phyloP scores from a whole-genome alignment of 2,329 filamentous ascomycete genomes.

The Leptographium wingfieldii region DNA sequence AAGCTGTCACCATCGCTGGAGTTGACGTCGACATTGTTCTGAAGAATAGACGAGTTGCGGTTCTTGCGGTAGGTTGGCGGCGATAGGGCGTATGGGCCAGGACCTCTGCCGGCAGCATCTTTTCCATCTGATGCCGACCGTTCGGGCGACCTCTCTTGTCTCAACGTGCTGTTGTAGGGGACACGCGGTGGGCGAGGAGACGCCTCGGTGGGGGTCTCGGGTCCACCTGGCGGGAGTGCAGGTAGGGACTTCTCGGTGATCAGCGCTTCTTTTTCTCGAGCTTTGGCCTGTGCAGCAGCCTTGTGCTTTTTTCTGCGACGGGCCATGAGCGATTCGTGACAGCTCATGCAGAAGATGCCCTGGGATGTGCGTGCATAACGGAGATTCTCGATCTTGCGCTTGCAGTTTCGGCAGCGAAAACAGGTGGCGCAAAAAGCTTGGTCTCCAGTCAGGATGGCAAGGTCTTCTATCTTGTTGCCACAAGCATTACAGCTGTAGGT shows the following conservation, averaged over 20 bases:
- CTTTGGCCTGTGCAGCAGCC: constrained; percentile 46
- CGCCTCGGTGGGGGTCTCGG: constrained; percentile 56
- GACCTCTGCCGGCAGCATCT: not conserved
- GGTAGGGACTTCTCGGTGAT: constrained; percentile 86
- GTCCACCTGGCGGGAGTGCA: constrained; percentile 68
- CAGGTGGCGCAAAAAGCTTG: constrained; percentile 96
- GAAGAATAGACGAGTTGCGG: constrained; percentile 56
- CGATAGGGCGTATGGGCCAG: constrained; percentile 46
- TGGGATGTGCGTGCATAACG: constrained; percentile 95
- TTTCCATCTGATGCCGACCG: constrained; percentile 24
- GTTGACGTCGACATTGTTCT: constrained; percentile 22
- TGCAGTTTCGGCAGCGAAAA: constrained; percentile 96
- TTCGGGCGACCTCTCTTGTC: constrained; percentile 42
- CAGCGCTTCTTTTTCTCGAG: constrained; percentile 51
- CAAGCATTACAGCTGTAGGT: constrained; percentile 98
- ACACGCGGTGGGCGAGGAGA: constrained; percentile 50
- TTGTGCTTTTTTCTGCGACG: constrained; percentile 78
- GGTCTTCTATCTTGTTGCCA: constrained; percentile 93
- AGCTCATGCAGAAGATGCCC: constrained; percentile 98
- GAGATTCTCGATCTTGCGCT: constrained; percentile 95
- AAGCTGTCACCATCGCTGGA: constrained; percentile 51
- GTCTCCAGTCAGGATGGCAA: constrained; percentile 93
- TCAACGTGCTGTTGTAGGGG: constrained; percentile 36
- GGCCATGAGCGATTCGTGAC: constrained; percentile 93
- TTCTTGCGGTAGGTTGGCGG: constrained; percentile 68